Conservation (phyloP, 2,329 filamentous ascomycete species). For the Sporothrix dimorphospora region DNA sequence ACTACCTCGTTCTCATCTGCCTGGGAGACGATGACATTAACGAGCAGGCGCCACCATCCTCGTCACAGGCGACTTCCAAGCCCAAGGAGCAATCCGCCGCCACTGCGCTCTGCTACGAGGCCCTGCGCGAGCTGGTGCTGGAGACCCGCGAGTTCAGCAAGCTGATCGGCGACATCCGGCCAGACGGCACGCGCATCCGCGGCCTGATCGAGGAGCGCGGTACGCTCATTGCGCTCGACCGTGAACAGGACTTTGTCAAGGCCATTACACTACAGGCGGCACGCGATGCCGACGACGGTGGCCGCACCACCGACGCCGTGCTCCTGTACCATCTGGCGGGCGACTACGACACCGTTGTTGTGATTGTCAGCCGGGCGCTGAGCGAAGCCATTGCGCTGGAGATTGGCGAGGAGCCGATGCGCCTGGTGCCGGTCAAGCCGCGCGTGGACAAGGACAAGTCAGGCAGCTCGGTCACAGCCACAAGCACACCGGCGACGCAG, state of each 20-base stretch:
- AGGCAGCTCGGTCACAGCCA: slow-evolving; percentile 52
- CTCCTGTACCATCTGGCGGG: slow-evolving; percentile 92
- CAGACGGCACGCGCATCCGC: slow-evolving; percentile 80
- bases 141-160: slow-evolving; percentile 96
- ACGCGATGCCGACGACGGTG: slow-evolving; percentile 90
- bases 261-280: slow-evolving; percentile 94
- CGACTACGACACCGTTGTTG: slow-evolving; percentile 92
- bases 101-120: slow-evolving; percentile 86
- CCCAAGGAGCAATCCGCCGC: slow-evolving; percentile 55
- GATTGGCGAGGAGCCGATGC: slow-evolving; percentile 78
- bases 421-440: slow-evolving; percentile 78
- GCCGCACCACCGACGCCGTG: slow-evolving; percentile 89
- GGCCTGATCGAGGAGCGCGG: slow-evolving; percentile 88
- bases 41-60: neutral
- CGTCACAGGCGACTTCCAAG: slow-evolving; percentile 44
- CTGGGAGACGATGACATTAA: slow-evolving; percentile 78
- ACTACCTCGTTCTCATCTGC: slow-evolving; percentile 90
- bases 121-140: slow-evolving; percentile 89
- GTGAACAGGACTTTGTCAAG: slow-evolving; percentile 82
- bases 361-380: slow-evolving; percentile 84
- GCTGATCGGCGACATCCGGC: slow-evolving; percentile 85
- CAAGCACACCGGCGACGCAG: slow-evolving; percentile 60
- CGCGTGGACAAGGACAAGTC: slow-evolving; percentile 51
- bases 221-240: slow-evolving; percentile 75
- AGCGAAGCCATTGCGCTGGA: slow-evolving; percentile 88